A percentile compares a stretch with the other conserved stretches of the same genome.
phyloP scores from a whole-genome alignment of 192 early-diverging fungal genomes.

The Jimgerdemannia flammicorona region DNA sequence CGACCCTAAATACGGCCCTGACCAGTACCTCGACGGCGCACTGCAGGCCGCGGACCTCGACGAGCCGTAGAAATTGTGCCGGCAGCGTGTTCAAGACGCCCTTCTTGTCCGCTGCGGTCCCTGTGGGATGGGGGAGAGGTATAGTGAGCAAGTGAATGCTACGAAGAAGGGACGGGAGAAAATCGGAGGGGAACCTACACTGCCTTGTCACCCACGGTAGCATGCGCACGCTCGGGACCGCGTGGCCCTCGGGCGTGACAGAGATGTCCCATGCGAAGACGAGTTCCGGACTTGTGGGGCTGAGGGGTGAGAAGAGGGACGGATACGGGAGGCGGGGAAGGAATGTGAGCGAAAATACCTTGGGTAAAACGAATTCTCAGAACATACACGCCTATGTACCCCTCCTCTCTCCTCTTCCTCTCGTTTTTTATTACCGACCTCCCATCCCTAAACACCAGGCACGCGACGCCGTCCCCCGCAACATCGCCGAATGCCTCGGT shows the following conservation, averaged over 20 bases:
- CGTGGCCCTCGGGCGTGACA: background rate
- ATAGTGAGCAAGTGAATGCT: background rate
- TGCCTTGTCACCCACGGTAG: background rate
- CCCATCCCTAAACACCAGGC: background rate
- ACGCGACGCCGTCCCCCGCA: background rate
- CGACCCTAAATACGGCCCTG: background rate
- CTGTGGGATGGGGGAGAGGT: background rate
- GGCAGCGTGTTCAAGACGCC: background rate
- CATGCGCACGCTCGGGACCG: background rate
- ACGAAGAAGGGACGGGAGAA: background rate
- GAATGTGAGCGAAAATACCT: too few relatives aligned
- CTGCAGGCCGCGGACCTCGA: background rate
- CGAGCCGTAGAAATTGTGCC: background rate
- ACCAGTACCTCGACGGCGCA: background rate
- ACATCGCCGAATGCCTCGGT: background rate
- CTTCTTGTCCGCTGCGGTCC: background rate
- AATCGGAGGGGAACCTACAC: background rate
- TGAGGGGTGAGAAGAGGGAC: background rate
- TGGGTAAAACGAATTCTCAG: background rate
- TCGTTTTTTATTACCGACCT: background rate
- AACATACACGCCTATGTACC: background rate
- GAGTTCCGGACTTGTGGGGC: background rate
- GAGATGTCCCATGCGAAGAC: background rate
- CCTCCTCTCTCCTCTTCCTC: background rate
- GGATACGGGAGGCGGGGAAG: too few relatives aligned